Base-by-base conservation (phyloP, 2,329 filamentous ascomycete genomes). In the Fusarium nisikadoi region DNA sequence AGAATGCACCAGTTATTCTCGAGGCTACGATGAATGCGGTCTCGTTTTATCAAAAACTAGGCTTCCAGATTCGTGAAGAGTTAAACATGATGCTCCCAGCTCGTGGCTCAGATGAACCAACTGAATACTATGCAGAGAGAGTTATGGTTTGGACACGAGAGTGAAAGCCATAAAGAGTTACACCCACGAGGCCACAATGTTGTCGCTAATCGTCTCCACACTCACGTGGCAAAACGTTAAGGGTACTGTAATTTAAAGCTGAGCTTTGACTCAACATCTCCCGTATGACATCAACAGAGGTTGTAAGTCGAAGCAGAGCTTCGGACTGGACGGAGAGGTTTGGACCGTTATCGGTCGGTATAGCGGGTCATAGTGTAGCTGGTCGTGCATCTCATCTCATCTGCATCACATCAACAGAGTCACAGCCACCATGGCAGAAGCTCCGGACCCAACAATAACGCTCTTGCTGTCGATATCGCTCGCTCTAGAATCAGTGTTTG, bases 21-120 rank as follows among this genome's bases (percentile, higher is more conserved):
- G 82, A 84, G 64, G 82, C 80, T 25, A 84, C 81, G 23, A 79
- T 79, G 71, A 77, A 80, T 23, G 83, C 82, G 3, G 77, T 83
- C 10, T 68, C 72, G 3, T 79, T 84, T 64, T 84, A 84, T 46
- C 71, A 80, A 61, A 80, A 68, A 66, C 70, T 83, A 38, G 82
- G 82, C 11, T 85, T 84, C 55, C 71, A 72, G 39, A 68, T 66
- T 7, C 58, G 76, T 17, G 78, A 78, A 49, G 67, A 73, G 25
- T 79, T 84, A 29, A 75, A 79, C 27, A 80, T 84, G 80, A 73
- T 65, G 53, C 77, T 84, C 27, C 81, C 82, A 23, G 64, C 61
- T 39, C 71, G 73, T 49, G 76, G 74, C 35, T 76, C 66, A 59
- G 77, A 65, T 47, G 67, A 75, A 73, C 78, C 76, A 47, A 79